These are phyloP conservation scores for Mayamaea pseudoterrestris DNA, from an alignment of 108 stramenopile species.

Conservation along the genomic window DNA sequence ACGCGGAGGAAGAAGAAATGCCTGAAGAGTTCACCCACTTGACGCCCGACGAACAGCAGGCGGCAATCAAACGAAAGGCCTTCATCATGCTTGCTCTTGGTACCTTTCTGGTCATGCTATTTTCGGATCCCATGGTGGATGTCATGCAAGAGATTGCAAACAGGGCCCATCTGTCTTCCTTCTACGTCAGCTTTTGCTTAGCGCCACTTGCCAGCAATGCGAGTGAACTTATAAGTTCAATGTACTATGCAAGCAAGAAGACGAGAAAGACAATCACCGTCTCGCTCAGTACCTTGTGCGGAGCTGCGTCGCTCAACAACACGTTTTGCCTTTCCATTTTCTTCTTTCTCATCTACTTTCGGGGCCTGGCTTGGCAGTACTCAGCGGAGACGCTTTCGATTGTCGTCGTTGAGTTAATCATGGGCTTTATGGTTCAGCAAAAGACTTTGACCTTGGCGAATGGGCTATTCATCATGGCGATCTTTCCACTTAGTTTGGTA, in stretches of 20 bases:
- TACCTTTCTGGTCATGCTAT: conserved; percentile 77
- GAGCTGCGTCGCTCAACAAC: conserved; percentile 98
- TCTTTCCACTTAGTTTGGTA: conserved; percentile 79
- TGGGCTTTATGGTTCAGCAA: conserved; percentile 36
- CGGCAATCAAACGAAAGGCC: conserved; percentile 71
- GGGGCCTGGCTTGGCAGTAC: conserved; percentile 92
- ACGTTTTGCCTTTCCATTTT: conserved; percentile 93
- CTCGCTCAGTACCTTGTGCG: conserved; percentile 76
- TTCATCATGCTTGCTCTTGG: conserved; percentile 78
- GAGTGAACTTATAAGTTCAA: conserved; percentile 86
- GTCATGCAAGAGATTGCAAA: conserved; percentile 85
- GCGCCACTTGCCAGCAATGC: conserved; percentile 95
- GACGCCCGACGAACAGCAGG: conserved; percentile 79
- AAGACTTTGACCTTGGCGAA: conserved; percentile 24
- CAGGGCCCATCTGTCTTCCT: conserved; percentile 57
- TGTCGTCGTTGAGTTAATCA: conserved; percentile 78
- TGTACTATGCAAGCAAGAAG: conserved; percentile 90
- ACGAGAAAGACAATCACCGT: conserved; percentile 90
- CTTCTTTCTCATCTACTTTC: conserved; percentile 85
- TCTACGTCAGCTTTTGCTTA: conserved; percentile 95
- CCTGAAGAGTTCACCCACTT: conserved; percentile 57
- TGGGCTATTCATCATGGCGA: conserved; percentile 35
- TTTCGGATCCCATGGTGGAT: conserved; percentile 97
- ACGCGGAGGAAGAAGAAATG: conserved; percentile 56
- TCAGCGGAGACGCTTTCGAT: conserved; percentile 92